Evolutionary conservation across 257 asterid genomes (phyloP).

Genomic region (Verbascum thapsus): DNA sequence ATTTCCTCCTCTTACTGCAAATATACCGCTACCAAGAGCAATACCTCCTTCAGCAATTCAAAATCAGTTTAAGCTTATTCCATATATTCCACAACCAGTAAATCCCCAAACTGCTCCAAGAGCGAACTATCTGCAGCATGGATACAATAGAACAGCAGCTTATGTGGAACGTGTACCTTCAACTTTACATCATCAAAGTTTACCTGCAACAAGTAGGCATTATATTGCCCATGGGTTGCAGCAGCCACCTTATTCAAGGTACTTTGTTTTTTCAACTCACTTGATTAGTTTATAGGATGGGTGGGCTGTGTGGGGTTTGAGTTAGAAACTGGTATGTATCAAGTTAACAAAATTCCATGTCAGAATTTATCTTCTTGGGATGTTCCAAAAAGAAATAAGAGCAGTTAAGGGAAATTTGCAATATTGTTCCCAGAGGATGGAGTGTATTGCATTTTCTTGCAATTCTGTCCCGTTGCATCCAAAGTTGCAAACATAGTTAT

Average conservation of each 20-base stretch:
- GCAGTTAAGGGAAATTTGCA: no score
- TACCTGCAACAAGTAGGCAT: conserved; percentile 29
- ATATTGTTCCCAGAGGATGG: no score
- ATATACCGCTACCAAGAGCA: conserved; percentile 29
- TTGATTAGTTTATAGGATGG: no score
- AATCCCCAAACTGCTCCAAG: conserved; percentile 30
- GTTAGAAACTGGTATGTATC: no score
- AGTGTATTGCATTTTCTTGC: no score
- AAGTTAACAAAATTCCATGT: no score
- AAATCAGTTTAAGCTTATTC: conserved; percentile 36
- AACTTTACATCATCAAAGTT: conserved; percentile 32
- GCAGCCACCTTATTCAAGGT: conserved; percentile 48
- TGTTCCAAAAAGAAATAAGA: no score
- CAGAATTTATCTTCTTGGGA: no score
- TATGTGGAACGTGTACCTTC: conserved; percentile 31
- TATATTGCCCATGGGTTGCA: conserved; percentile 31
- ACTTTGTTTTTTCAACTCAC: conserved; percentile 22
- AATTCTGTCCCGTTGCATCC: no score
- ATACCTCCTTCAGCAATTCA: conserved; percentile 33
- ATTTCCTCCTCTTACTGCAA: conserved; percentile 50
- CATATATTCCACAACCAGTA: conserved; percentile 27
- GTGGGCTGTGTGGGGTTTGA: no score
- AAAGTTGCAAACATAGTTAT: no score
- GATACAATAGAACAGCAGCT: conserved; percentile 38
- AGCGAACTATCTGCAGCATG: conserved; percentile 33